Conservation (phyloP, 169 alveolate genomes). For the Cryptosporidium parvum region DNA sequence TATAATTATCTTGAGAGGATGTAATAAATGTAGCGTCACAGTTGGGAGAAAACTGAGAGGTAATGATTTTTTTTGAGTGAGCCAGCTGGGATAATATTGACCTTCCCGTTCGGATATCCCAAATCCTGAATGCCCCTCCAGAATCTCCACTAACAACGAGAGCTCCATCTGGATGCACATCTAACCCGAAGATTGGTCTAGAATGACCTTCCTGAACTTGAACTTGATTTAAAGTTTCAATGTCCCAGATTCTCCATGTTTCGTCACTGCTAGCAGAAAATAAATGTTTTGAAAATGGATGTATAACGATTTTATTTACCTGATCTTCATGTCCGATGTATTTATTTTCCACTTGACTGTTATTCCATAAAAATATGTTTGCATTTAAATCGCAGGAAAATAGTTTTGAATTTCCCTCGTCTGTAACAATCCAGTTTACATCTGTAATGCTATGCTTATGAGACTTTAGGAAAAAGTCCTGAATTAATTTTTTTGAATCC, state of each 20-base stretch:
- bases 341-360: neutral
- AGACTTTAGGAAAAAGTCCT: neutral
- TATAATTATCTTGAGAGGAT: slow-evolving; percentile 89
- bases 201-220: slow-evolving; percentile 88
- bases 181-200: slow-evolving; percentile 84
- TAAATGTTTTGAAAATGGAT: slow-evolving; percentile 45
- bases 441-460: slow-evolving; percentile 16
- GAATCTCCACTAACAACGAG: slow-evolving; percentile 88
- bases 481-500: slow-evolving; percentile 14
- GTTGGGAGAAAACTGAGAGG: slow-evolving; percentile 83
- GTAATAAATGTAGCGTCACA: slow-evolving; percentile 81
- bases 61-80: slow-evolving; percentile 83
- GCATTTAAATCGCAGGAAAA: slow-evolving; percentile 50
- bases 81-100: slow-evolving; percentile 80
- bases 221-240: slow-evolving; percentile 82
- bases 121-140: slow-evolving; percentile 85
- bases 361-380: slow-evolving; percentile 46
- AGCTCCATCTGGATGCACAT: slow-evolving; percentile 90
- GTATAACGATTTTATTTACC: slow-evolving; percentile 14
- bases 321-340: slow-evolving; percentile 64
- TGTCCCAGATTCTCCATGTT: slow-evolving; percentile 91
- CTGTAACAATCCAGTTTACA: slow-evolving; percentile 27
- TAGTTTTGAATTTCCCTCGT: slow-evolving; percentile 7
- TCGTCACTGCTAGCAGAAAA: slow-evolving; percentile 84
- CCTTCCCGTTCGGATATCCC: slow-evolving; percentile 92